Percentiles rank a stretch among this genome's conserved stretches.
Conservation (phyloP, 78 protist species). For the Planoprotostelium fungivorum region DNA sequence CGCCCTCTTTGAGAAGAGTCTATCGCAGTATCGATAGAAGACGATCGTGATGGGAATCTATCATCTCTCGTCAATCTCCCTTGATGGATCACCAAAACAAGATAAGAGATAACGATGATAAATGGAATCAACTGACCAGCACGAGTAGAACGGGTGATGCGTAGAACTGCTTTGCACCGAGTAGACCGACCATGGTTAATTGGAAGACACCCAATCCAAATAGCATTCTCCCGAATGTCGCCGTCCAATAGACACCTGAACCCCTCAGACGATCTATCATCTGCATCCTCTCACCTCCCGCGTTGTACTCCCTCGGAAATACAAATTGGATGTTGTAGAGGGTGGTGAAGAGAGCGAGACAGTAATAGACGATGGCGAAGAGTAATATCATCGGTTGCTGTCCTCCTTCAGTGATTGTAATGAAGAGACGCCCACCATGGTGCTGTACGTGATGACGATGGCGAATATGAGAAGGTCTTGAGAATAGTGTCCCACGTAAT, state of each 20-base stretch:
- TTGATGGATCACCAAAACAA: no score
- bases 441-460: neutral
- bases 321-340: neutral
- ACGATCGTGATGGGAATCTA: no score
- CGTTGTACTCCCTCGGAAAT: neutral
- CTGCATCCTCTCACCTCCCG: neutral
- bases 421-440: no score
- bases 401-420: no score
- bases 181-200: neutral
- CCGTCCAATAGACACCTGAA: neutral
- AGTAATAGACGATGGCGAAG: neutral
- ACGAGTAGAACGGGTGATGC: no score
- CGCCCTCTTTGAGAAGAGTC: no score
- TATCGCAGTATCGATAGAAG: no score
- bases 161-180: neutral
- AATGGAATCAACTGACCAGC: no score
- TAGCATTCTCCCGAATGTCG: neutral
- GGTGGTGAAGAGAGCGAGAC: neutral
- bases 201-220: neutral
- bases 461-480: neutral
- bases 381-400: neutral
- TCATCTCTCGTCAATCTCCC: no score
- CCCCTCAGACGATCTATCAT: neutral
- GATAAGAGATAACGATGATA: no score
- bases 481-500: neutral